phyloP scores from a whole-genome alignment of 192 early-diverging fungal species.

The Backusella luteola region DNA sequence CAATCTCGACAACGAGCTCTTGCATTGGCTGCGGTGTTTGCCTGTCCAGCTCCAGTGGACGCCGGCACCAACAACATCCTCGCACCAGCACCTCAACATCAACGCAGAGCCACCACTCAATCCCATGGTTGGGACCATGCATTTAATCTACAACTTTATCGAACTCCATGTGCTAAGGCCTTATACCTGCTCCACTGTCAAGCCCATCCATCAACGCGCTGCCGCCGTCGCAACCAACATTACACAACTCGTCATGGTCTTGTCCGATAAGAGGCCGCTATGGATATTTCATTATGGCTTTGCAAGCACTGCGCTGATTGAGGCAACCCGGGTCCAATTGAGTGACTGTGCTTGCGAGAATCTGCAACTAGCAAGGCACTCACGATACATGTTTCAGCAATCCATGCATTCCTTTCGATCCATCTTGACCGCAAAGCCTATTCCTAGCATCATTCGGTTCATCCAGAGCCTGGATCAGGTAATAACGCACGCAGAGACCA shows the following conservation, averaged over 20 bases:
- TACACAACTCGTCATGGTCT: slow-evolving; percentile 4
- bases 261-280: background rate
- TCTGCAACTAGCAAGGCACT: background rate
- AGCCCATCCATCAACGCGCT: slow-evolving; percentile 17
- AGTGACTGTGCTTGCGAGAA: slow-evolving; percentile 1
- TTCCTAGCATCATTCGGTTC: background rate
- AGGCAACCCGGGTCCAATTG: slow-evolving; percentile 5
- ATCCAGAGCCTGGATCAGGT: background rate
- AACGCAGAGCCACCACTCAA: slow-evolving; percentile 9
- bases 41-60: slow-evolving; percentile 30
- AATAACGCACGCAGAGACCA: background rate
- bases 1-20: slow-evolving; percentile 24
- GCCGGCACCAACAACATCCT: background rate
- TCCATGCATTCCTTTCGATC: slow-evolving; percentile 8
- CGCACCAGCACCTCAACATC: background rate
- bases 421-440: background rate
- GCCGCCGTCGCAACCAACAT: slow-evolving; percentile 24
- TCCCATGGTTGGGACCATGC: slow-evolving; percentile 20
- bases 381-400: slow-evolving; percentile 27
- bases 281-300: slow-evolving; percentile 8
- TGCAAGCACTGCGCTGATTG: background rate
- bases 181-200: slow-evolving; percentile 4
- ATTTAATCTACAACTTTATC: slow-evolving; percentile 31
- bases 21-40: slow-evolving; percentile 22
- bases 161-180: slow-evolving; percentile 20